Percentiles rank a stretch among this genome's conserved stretches.
Conservation (phyloP, 2,329 filamentous ascomycete genomes). For the Neofusicoccum parvum region DNA sequence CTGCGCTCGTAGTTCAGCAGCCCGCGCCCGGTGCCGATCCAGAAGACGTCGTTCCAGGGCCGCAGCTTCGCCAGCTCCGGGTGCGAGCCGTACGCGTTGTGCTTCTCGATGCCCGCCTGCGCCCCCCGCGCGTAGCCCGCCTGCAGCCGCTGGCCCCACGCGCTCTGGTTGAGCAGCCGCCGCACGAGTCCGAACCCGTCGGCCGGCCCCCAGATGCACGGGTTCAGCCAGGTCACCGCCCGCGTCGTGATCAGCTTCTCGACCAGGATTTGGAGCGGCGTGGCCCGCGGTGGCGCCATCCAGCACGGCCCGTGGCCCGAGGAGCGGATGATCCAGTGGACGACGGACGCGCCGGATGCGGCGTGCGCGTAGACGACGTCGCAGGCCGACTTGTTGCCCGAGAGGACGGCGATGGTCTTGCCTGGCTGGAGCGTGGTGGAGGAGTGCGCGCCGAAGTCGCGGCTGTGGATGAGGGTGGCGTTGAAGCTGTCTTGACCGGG, state of each 20-base stretch:
- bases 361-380: slow-evolving; percentile 61
- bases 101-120: slow-evolving; percentile 53
- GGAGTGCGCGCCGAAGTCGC: slow-evolving; percentile 51
- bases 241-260: slow-evolving; percentile 70
- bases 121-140: slow-evolving; percentile 60
- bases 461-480: slow-evolving; percentile 59
- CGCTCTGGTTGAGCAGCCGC: slow-evolving; percentile 59
- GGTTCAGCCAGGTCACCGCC: slow-evolving; percentile 72
- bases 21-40: slow-evolving; percentile 58
- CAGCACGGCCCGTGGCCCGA: slow-evolving; percentile 61
- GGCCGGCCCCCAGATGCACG: slow-evolving; percentile 69
- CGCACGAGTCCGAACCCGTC: slow-evolving; percentile 61
- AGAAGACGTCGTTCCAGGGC: slow-evolving; percentile 49
- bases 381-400: slow-evolving; percentile 64
- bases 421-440: slow-evolving; percentile 39
- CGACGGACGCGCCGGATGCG: slow-evolving; percentile 45
- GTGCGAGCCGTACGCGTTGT: slow-evolving; percentile 49
- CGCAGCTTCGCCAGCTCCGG: slow-evolving; percentile 44
- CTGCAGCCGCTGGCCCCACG: slow-evolving; percentile 58
- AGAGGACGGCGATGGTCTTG: slow-evolving; percentile 56
- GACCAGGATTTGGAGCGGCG: slow-evolving; percentile 66
- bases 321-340: slow-evolving; percentile 60
- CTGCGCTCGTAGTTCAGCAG: slow-evolving; percentile 63
- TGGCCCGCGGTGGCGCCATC: slow-evolving; percentile 64
- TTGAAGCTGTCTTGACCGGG: slow-evolving; percentile 53